phyloP scores from a whole-genome alignment of 257 asterid species.

The Salvia splendens region DNA sequence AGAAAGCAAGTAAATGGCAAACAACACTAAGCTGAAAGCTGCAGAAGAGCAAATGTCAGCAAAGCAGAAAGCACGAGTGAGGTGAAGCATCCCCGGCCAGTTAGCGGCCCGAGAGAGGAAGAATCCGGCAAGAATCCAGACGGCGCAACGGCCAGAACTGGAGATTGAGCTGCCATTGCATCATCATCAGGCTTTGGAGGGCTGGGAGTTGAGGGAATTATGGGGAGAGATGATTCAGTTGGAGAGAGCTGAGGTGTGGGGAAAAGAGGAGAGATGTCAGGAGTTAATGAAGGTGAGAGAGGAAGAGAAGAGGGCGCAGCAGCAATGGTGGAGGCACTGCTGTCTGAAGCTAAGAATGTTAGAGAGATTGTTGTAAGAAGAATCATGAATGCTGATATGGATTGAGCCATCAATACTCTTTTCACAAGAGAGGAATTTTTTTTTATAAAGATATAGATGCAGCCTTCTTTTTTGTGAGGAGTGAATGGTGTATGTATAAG shows the following conservation, averaged over 20 bases:
- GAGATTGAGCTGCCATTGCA: slow-evolving; percentile 46
- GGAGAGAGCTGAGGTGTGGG: slow-evolving; percentile 73
- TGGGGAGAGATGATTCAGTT: slow-evolving; percentile 54
- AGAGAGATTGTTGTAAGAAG: slow-evolving; percentile 30
- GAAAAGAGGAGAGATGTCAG: slow-evolving; percentile 60
- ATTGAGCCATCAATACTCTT: slow-evolving; percentile 46
- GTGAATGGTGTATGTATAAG: slow-evolving; percentile 23
- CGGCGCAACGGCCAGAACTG: slow-evolving; percentile 44
- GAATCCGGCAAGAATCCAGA: slow-evolving; percentile 41
- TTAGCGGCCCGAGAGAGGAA: slow-evolving; percentile 33
- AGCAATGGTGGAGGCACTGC: slow-evolving; percentile 54
- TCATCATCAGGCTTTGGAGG: slow-evolving; percentile 68
- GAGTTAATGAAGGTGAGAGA: slow-evolving; percentile 52
- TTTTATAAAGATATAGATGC: slow-evolving; percentile 36
- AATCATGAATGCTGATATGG: slow-evolving; percentile 33
- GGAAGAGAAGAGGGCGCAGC: slow-evolving; percentile 60
- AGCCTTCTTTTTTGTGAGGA: slow-evolving; percentile 12
- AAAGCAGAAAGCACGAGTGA: slow-evolving; percentile 37
- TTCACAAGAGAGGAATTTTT: slow-evolving; percentile 3
- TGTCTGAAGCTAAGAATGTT: slow-evolving; percentile 29
- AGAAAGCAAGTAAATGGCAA: neutral
- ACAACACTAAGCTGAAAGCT: slow-evolving; percentile 23
- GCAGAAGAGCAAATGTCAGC: slow-evolving; percentile 34
- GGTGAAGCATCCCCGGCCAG: slow-evolving; percentile 27
- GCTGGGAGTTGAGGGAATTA: slow-evolving; percentile 78